phyloP scores from a whole-genome alignment of 2,329 filamentous ascomycete genomes.

The Fusarium pininemorale region DNA sequence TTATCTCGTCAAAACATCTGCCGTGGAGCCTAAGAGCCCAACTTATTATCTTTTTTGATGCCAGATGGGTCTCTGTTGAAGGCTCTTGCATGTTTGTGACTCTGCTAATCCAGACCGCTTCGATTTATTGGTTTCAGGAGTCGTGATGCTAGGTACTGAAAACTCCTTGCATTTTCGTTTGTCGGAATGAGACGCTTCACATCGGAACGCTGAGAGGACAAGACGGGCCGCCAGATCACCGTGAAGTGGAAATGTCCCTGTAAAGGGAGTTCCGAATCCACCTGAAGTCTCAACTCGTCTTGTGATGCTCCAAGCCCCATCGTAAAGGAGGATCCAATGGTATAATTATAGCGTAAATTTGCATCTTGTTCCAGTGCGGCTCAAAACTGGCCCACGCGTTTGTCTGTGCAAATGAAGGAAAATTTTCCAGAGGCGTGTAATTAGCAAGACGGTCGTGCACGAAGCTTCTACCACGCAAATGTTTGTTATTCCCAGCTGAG shows the following conservation, averaged over 20 bases:
- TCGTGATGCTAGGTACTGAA: not conserved
- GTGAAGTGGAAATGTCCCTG: conserved; percentile 26
- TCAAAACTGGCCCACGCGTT: conserved; percentile 31
- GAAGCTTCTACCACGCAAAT: not conserved
- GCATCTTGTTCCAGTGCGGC: conserved; percentile 38
- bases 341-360: conserved; percentile 44
- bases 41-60: conserved; percentile 16
- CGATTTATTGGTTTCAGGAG: conserved; percentile 6
- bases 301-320: conserved; percentile 36
- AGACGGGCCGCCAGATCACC: conserved; percentile 20
- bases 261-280: conserved; percentile 26
- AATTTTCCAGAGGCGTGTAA: conserved; percentile 19
- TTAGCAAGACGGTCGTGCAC: conserved; percentile 18
- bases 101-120: conserved; percentile 23
- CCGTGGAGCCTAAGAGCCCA: conserved; percentile 18
- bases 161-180: conserved; percentile 15
- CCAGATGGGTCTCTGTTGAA: conserved; percentile 17
- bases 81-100: not conserved
- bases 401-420: conserved; percentile 13
- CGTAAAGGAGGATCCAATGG: conserved; percentile 36
- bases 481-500: conserved; percentile 4
- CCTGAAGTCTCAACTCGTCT: conserved; percentile 33
- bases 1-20: not conserved
- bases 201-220: conserved; percentile 17
- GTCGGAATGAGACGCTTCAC: conserved; percentile 32